These are phyloP conservation scores for Diaporthe ilicicola DNA, from an alignment of 2,329 filamentous ascomycete species.

Conservation along the genomic window DNA sequence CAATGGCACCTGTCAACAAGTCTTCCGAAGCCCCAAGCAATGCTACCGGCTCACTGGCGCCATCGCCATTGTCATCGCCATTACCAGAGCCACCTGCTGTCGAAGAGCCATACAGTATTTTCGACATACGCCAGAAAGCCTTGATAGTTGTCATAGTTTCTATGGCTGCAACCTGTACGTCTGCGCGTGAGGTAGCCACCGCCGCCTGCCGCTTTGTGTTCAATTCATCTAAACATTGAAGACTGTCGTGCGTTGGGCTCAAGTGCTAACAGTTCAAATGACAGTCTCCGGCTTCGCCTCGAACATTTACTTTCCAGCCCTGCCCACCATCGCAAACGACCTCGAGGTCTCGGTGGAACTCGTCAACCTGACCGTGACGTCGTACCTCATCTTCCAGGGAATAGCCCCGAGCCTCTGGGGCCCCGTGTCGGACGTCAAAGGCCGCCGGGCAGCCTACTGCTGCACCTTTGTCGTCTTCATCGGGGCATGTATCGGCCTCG, in stretches of 20 bases:
- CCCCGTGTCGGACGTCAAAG: conserved; percentile 61
- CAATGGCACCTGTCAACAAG: neutral
- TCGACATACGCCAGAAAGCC: neutral
- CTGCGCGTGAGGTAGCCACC: accelerated
- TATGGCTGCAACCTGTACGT: conserved; percentile 2
- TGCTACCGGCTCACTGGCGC: neutral
- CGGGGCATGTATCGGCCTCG: conserved; percentile 62
- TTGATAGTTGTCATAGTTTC: neutral
- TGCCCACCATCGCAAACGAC: conserved; percentile 57
- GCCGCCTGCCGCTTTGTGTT: neutral
- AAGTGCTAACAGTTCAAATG: too few species aligned
- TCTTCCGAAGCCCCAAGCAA: neutral
- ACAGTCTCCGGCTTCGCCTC: conserved; percentile 8
- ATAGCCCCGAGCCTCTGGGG: conserved; percentile 60
- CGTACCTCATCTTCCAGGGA: conserved; percentile 68
- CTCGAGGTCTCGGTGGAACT: conserved; percentile 52
- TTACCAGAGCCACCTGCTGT: too few species aligned
- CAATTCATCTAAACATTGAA: neutral
- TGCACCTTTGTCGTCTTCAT: conserved; percentile 62
- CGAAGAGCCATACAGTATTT: neutral
- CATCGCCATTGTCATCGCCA: neutral
- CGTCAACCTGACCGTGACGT: conserved; percentile 62
- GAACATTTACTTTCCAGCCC: conserved; percentile 63
- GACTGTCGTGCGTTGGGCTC: neutral
- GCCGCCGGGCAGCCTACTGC: conserved; percentile 63